Conservation (phyloP, 257 asterid genomes). For the Lantana camara region DNA sequence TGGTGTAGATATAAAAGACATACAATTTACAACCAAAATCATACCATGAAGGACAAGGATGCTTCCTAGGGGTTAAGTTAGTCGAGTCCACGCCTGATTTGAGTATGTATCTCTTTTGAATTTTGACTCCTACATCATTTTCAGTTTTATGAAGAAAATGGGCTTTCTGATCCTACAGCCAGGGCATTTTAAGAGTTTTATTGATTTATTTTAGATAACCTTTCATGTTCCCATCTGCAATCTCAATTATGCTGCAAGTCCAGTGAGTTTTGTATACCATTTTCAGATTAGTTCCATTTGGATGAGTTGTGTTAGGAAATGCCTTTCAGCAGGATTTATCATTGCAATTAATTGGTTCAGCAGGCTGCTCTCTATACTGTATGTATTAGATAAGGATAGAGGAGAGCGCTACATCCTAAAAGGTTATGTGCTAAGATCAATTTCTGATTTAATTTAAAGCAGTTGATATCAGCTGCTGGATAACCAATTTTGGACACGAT, state of each 20-base stretch:
- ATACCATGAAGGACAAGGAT: too few species aligned
- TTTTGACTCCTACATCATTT: not conserved
- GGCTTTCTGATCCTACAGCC: conserved; percentile 3
- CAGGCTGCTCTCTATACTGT: not conserved
- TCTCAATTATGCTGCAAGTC: conserved; percentile 1
- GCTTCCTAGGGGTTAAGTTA: too few species aligned
- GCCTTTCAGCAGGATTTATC: not conserved
- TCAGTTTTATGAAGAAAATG: not conserved
- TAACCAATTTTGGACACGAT: too few species aligned
- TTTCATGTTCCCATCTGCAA: not conserved
- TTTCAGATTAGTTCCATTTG: not conserved
- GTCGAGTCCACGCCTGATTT: too few species aligned
- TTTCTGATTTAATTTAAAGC: too few species aligned
- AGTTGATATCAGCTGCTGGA: too few species aligned
- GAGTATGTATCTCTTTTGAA: not conserved
- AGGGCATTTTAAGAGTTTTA: conserved; percentile 1
- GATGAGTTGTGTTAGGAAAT: not conserved
- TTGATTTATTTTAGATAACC: not conserved
- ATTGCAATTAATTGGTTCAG: not conserved
- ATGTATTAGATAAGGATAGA: too few species aligned
- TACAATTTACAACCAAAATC: too few species aligned
- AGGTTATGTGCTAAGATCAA: too few species aligned
- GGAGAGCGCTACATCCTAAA: too few species aligned
- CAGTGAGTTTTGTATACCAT: conserved; percentile 3
- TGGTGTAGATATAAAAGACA: too few species aligned